These are phyloP conservation scores for Aspergillus ostianus DNA, from an alignment of 495 filamentous ascomycete genomes.

Conservation along the genomic window DNA sequence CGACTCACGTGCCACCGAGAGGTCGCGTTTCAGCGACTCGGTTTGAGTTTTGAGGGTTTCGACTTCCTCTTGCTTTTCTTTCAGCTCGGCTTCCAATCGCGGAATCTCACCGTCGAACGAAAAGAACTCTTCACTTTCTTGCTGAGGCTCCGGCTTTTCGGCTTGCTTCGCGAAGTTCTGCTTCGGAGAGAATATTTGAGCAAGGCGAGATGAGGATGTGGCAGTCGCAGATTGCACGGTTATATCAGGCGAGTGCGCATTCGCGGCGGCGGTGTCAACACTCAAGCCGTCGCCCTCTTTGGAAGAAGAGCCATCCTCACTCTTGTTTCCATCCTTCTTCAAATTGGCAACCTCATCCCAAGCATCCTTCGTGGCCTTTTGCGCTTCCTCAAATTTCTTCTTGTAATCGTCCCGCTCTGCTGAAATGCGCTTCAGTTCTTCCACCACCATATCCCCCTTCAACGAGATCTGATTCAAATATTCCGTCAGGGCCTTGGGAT, in stretches of 20 bases:
- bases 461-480: constrained; percentile 88
- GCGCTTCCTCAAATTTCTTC: constrained; percentile 67
- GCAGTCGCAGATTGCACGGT: constrained; percentile 24
- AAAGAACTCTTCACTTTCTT: constrained; percentile 76
- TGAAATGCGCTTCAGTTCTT: constrained; percentile 86
- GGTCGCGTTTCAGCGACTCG: constrained; percentile 50
- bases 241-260: constrained; percentile 15
- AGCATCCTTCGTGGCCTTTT: constrained; percentile 61
- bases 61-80: constrained; percentile 63
- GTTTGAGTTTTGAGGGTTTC: constrained; percentile 62
- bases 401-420: constrained; percentile 78
- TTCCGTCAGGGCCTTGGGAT: constrained; percentile 82
- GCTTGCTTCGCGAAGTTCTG: constrained; percentile 11
- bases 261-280: constrained; percentile 20
- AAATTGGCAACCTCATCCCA: constrained; percentile 51
- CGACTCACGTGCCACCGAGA: constrained; percentile 60
- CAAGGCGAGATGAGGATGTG: constrained; percentile 9
- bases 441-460: constrained; percentile 84
- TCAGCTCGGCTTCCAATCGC: constrained; percentile 59
- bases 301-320: constrained; percentile 9
- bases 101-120: constrained; percentile 79
- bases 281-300: constrained; percentile 27
- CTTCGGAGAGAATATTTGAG: constrained; percentile 4
- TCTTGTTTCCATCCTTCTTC: constrained; percentile 35
- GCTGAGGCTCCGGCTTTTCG: constrained; percentile 26